Conservation (phyloP, 192 early-diverging fungal species). For the Radiomyces spectabilis region DNA sequence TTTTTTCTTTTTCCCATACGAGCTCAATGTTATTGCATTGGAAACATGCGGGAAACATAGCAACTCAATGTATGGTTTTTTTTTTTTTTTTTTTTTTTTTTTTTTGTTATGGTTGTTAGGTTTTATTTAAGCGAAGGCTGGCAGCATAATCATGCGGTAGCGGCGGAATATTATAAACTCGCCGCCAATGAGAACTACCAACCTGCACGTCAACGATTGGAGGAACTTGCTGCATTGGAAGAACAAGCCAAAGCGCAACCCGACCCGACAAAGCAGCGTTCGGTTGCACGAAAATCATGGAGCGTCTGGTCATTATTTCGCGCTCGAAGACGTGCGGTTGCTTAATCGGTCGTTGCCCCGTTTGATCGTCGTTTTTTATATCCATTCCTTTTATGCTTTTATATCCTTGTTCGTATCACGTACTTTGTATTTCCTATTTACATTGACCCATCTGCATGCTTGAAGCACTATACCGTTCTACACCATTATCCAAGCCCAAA, state of each 20-base stretch:
- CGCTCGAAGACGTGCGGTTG: neutral
- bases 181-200: neutral
- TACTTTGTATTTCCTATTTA: no score
- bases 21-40: no score
- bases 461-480: no score
- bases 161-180: neutral
- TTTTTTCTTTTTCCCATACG: neutral
- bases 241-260: no score
- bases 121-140: neutral
- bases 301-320: neutral
- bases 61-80: neutral
- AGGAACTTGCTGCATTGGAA: no score
- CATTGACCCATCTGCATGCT: no score
- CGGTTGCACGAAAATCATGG: slow-evolving; percentile 1
- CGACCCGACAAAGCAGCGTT: no score
- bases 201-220: neutral
- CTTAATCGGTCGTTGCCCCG: neutral
- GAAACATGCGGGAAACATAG: no score
- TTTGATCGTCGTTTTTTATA: no score
- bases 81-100: neutral
- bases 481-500: no score
- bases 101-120: neutral
- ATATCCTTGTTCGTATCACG: no score
- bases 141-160: slow-evolving; percentile 1
- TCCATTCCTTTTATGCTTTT: neutral